Evolutionary conservation across 192 early-diverging fungal species (phyloP).

Genomic region (Gaertneriomyces semiglobifer): DNA sequence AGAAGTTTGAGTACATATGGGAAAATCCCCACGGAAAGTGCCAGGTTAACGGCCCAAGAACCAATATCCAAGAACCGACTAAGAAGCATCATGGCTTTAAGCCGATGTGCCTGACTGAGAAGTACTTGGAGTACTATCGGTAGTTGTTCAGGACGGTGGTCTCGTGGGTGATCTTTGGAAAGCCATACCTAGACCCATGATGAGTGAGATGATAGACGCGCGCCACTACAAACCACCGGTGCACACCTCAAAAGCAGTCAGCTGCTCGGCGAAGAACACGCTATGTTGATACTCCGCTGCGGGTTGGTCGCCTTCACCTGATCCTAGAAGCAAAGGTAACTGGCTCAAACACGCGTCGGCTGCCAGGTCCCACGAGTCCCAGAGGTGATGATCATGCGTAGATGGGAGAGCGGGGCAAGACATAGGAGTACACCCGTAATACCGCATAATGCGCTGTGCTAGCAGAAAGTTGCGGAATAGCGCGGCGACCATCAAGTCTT

Average conservation of each 20-base stretch:
- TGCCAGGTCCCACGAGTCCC: conserved; percentile 92
- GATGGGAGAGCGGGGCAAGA: conserved; percentile 77
- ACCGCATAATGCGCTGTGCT: conserved; percentile 93
- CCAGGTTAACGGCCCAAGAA: conserved; percentile 90
- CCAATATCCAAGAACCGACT: conserved; percentile 89
- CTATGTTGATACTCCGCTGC: conserved; percentile 66
- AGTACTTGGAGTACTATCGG: conserved; percentile 96
- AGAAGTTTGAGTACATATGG: conserved; percentile 96
- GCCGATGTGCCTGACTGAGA: conserved; percentile 88
- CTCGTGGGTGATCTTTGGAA: conserved; percentile 72
- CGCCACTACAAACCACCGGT: conserved; percentile 18
- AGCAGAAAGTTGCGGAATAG: conserved; percentile 95
- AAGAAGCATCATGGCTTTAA: conserved; percentile 86
- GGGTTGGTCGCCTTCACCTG: conserved; percentile 29
- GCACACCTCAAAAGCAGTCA: conserved; percentile 85
- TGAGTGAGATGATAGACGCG: too few species aligned
- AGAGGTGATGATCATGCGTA: conserved; percentile 94
- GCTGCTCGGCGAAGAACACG: conserved; percentile 93
- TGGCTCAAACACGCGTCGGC: conserved; percentile 91
- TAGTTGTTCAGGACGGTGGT: conserved; percentile 78
- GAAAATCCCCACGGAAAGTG: conserved; percentile 91
- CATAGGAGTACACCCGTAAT: conserved; percentile 89
- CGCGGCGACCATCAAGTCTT: conserved; percentile 91
- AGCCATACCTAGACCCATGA: conserved; percentile 59
- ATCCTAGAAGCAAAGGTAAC: conserved; percentile 70